Conservation (phyloP, 164 flowering plant genomes). For the Malania oleifera region DNA sequence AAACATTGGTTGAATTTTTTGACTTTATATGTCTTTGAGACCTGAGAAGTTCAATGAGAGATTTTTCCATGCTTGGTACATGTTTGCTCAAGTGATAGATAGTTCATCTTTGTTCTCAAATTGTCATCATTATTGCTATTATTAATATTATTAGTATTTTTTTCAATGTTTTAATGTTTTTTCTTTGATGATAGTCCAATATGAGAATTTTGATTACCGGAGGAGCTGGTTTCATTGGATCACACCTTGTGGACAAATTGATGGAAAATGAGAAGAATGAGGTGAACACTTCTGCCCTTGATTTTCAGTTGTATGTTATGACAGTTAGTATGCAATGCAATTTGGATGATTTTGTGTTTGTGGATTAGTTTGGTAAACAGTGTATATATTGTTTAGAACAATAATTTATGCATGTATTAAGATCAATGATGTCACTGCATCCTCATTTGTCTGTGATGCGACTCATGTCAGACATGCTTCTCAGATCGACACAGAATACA, state of each 20-base stretch:
- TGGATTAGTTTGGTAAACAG: not conserved
- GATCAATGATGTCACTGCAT: not conserved
- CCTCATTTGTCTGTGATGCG: not conserved
- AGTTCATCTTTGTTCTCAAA: too few species aligned
- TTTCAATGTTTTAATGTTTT: not conserved
- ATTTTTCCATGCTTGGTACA: too few species aligned
- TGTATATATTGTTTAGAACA: not conserved
- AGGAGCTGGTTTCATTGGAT: conserved; percentile 73
- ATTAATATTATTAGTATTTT: not conserved
- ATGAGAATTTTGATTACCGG: conserved; percentile 68
- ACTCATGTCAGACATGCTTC: too few species aligned
- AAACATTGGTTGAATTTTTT: too few species aligned
- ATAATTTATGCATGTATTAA: not conserved
- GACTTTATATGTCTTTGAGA: too few species aligned
- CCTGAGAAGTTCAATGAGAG: too few species aligned
- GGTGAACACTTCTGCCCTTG: conserved; percentile 20
- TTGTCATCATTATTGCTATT: too few species aligned
- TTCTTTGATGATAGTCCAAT: conserved; percentile 42
- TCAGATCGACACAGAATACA: too few species aligned
- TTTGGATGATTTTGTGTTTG: not conserved
- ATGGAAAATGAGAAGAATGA: conserved; percentile 77
- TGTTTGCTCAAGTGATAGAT: too few species aligned
- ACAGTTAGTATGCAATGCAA: too few species aligned
- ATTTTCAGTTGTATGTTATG: not conserved
- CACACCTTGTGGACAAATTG: conserved; percentile 60